These are phyloP conservation scores for Hyphopichia fennica DNA, from an alignment of 1,139 yeast species.

Conservation along the genomic window DNA sequence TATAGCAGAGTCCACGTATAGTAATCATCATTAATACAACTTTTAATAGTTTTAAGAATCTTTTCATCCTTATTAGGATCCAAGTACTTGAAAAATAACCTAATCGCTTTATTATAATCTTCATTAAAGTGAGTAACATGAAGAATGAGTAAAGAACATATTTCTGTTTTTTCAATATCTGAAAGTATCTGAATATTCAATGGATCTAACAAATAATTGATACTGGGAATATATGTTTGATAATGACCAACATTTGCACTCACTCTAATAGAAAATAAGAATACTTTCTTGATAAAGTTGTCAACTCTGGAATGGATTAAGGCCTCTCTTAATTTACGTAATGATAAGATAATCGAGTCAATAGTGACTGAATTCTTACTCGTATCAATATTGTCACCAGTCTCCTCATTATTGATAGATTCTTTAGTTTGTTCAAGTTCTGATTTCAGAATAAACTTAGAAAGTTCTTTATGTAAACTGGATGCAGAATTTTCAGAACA, in stretches of 20 bases:
- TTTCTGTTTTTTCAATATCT: slow-evolving; percentile 36
- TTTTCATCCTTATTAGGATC: slow-evolving; percentile 15
- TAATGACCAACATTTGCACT: slow-evolving; percentile 50
- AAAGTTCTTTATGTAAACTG: slow-evolving; percentile 16
- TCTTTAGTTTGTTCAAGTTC: slow-evolving; percentile 1
- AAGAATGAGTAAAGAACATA: slow-evolving; percentile 39
- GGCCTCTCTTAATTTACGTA: slow-evolving; percentile 57
- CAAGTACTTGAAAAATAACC: slow-evolving; percentile 28
- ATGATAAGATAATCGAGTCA: slow-evolving; percentile 27
- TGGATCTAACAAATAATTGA: slow-evolving; percentile 35
- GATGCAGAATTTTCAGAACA: slow-evolving; percentile 23
- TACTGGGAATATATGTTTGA: slow-evolving; percentile 59
- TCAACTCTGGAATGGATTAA: slow-evolving; percentile 37
- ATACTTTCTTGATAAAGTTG: slow-evolving; percentile 48
- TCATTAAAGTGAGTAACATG: slow-evolving; percentile 50
- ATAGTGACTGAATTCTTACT: slow-evolving; percentile 9
- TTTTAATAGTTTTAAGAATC: slow-evolving; percentile 23
- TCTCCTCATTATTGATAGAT: background rate
- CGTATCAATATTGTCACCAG: no score
- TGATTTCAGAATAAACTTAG: slow-evolving; percentile 11
- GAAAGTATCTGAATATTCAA: slow-evolving; percentile 17
- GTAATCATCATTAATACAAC: slow-evolving; percentile 43
- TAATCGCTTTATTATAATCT: slow-evolving; percentile 36
- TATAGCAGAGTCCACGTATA: slow-evolving; percentile 40
- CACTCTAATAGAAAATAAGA: slow-evolving; percentile 48